Percentiles rank a stretch among this genome's conserved stretches.
phyloP scores from a whole-genome alignment of 164 flowering plant species.

The Chimonanthus salicifolius region DNA sequence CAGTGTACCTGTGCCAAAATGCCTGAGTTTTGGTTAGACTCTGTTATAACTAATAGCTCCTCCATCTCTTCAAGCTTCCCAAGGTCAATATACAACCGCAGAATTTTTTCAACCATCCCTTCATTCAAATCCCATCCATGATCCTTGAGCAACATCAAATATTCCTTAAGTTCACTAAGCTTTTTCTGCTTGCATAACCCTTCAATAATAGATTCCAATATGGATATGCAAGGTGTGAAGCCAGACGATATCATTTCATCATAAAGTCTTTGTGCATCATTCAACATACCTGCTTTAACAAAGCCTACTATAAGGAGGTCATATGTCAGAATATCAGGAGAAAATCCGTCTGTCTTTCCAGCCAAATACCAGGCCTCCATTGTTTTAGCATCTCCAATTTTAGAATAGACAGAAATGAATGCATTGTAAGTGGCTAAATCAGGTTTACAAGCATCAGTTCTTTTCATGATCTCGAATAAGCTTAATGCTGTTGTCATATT shows the following conservation, averaged over 20 bases:
- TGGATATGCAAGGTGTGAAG: slow-evolving; percentile 22
- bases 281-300: slow-evolving; percentile 26
- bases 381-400: slow-evolving; percentile 26
- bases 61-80: slow-evolving; percentile 37
- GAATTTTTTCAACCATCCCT: slow-evolving; percentile 23
- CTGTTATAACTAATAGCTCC: slow-evolving; percentile 22
- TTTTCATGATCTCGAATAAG: slow-evolving; percentile 53
- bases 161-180: slow-evolving; percentile 16
- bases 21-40: slow-evolving; percentile 15
- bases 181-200: slow-evolving; percentile 28
- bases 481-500: slow-evolving; percentile 36
- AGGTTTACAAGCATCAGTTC: slow-evolving; percentile 33
- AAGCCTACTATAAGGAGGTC: slow-evolving; percentile 37
- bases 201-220: slow-evolving; percentile 32
- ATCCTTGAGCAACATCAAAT: slow-evolving; percentile 24
- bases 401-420: slow-evolving; percentile 39
- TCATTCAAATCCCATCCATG: slow-evolving; percentile 20
- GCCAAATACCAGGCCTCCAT: slow-evolving; percentile 40
- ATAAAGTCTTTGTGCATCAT: slow-evolving; percentile 29
- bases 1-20: slow-evolving; percentile 24
- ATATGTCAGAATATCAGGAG: slow-evolving; percentile 28
- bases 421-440: slow-evolving; percentile 35
- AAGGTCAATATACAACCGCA: slow-evolving; percentile 21
- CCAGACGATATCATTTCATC: slow-evolving; percentile 35
- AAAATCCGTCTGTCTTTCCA: slow-evolving; percentile 31